Percentiles rank a stretch among this genome's conserved stretches.
Evolutionary conservation across 2,329 filamentous ascomycete species (phyloP).

Genomic region (Sclerotinia glacialis): DNA sequence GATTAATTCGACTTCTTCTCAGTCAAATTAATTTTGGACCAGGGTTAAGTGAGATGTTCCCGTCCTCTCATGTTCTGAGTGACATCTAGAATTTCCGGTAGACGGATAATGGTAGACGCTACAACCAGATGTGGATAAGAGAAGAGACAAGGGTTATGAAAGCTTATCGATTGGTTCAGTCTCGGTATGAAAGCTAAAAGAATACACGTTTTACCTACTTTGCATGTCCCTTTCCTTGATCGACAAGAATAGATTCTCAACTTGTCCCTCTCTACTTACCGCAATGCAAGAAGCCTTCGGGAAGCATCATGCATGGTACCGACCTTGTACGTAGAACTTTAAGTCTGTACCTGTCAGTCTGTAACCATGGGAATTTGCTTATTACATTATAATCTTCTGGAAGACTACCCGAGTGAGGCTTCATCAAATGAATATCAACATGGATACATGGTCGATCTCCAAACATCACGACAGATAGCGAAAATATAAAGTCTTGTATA

Average conservation of each 20-base stretch:
- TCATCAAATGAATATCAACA: slow-evolving; percentile 17
- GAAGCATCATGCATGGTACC: slow-evolving; percentile 10
- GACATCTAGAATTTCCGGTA: background rate
- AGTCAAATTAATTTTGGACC: background rate
- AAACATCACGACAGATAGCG: background rate
- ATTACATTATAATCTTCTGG: no score
- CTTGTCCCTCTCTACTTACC: background rate
- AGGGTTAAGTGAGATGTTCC: background rate
- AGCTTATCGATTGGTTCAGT: slow-evolving; percentile 21
- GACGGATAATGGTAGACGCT: slow-evolving; percentile 6
- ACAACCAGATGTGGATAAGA: slow-evolving; percentile 6
- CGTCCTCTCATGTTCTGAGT: background rate
- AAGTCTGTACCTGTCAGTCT: no score
- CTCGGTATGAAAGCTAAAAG: background rate
- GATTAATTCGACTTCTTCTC: background rate
- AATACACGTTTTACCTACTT: no score
- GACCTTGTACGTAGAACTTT: no score
- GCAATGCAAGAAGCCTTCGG: slow-evolving; percentile 12
- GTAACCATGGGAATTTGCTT: no score
- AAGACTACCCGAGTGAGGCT: slow-evolving; percentile 3
- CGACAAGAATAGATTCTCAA: slow-evolving; percentile 3
- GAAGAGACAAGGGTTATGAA: slow-evolving; percentile 5
- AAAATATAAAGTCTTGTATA: background rate
- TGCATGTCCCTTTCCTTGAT: background rate
- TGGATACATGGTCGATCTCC: slow-evolving; percentile 7